A percentile compares a stretch with the other conserved stretches of the same genome.
phyloP scores from a whole-genome alignment of 2,329 filamentous ascomycete genomes.

The Colletotrichum scovillei region DNA sequence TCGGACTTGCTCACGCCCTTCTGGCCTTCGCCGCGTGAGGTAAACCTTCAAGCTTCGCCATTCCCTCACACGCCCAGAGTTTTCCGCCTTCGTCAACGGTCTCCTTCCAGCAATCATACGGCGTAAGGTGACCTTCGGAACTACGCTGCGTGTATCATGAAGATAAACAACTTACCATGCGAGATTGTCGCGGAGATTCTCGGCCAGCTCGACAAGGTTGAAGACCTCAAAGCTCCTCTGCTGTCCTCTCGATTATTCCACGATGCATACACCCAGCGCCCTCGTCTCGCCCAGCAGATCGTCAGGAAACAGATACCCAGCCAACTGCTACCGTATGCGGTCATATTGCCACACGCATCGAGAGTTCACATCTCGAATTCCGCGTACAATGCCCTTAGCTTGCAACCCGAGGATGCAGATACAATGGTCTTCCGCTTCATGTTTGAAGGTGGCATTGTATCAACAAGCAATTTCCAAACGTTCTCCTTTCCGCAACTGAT shows the following conservation, averaged over 20 bases:
- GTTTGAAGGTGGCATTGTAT: neutral
- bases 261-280: neutral
- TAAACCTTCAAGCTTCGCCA: neutral
- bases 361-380: too few relatives aligned
- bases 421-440: neutral
- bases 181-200: neutral
- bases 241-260: neutral
- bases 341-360: neutral
- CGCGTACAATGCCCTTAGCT: neutral
- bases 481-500: neutral
- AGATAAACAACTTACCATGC: neutral
- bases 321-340: neutral
- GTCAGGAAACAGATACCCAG: neutral
- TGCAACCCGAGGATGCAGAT: neutral
- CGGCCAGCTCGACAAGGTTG: neutral
- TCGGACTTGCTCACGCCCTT: neutral
- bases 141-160: neutral
- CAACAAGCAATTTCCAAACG: neutral
- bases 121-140: neutral
- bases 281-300: neutral
- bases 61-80: neutral
- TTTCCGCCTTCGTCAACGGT: neutral
- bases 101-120: neutral
- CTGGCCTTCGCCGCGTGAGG: too few relatives aligned
- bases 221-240: neutral